Base-by-base conservation (phyloP, 345 rosid genomes). In the Eucalyptus virginea region DNA sequence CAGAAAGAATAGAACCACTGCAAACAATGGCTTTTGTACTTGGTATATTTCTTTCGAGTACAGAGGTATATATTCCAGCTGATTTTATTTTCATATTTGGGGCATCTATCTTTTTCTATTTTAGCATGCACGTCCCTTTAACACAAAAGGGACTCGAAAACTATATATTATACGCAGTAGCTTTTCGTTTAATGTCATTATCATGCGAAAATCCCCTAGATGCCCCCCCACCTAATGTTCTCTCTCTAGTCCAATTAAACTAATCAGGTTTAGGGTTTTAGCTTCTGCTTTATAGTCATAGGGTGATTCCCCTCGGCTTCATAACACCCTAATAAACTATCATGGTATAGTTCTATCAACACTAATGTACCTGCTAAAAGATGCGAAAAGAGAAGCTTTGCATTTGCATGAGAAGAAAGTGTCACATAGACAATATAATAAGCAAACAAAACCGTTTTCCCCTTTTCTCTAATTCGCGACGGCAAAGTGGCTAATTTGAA, bases 51-150 rank as follows among this genome's bases (percentile, higher is more conserved):
- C 88, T 89, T 91, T 88, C 92, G 48, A 89, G 91, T 92, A 91
- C 92, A 90, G 72, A 40, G 81, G 94, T 86, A 93, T 88, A 94
- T 92, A 91, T 93, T 93, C 94, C 81, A 56, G 69, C 48, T 87
- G 34, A 77, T 52, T 45, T 60, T 44, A 87, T 88, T 80, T 32
- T 86, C 86, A 86, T 18, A 49, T 50, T 89, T 37, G 60, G 92
- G 90, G 94, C 54, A 91, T 93, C 94, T 86, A 92, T 90, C 92
- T 91, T 90, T 94, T 52, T 89, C 47, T 87, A 77, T 37, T 37
- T 40, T 52, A 4, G 32, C 32, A 58, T 34, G 67, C 37, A 14
- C n/a, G 89, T 90, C 56, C 81, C 88, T 77, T 77, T 77, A 37
- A 21, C 83, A 77, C 83, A 37, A 77, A 72, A 77, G 83, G 83